Evolutionary conservation across 306 rosid species (phyloP), one percentile per base, ranked within the genome.

Genomic region (Fragaria iinumae): DNA sequence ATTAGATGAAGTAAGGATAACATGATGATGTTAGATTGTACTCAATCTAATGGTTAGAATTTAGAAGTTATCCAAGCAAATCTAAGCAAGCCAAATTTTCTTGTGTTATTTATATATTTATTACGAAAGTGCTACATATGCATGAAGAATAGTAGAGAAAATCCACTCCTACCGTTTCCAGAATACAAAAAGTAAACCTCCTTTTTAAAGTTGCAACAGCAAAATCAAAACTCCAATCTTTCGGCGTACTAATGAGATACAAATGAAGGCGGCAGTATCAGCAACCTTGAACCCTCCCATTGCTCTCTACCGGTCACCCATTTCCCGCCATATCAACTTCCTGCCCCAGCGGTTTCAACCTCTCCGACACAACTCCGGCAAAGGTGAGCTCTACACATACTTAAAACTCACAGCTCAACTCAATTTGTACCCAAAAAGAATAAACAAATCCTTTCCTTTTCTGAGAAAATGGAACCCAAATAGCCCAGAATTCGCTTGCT

Each of bases 251-350:
- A 32, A 32, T 32, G 44, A 39, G 44, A 39, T 39, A 39, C 44
- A 39, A 7, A 39, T 39, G 44, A 7, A 5, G 44, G 44, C 44
- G 44, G 44, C 44, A 6, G 44, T 10, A 39, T 39, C 44, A 39
- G 44, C 44, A 39, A 39, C 44, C 10, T 39, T 39, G 44, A 39
- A 39, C 44, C 74, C 4, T 72, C 78, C 75, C 59, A 2, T 55
- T 56, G 50, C 62, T 18, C 44, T 52, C 48, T 84, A 11, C 76
- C 21, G 66, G 48, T 47, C 71, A 20, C 49, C 69, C 73, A 8
- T 85, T 77, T 72, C 83, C 70, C 78, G 75, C 68, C 82, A 65
- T 64, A 78, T 34, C 25, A 32, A 8, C 69, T 50, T 71, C 69
- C 77, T 23, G n/a, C 6, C 0, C 13, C 65, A 53, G 39, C 55